Evolutionary conservation across 495 filamentous ascomycete genomes (phyloP).

Genomic region (Daldinia concentrica): DNA sequence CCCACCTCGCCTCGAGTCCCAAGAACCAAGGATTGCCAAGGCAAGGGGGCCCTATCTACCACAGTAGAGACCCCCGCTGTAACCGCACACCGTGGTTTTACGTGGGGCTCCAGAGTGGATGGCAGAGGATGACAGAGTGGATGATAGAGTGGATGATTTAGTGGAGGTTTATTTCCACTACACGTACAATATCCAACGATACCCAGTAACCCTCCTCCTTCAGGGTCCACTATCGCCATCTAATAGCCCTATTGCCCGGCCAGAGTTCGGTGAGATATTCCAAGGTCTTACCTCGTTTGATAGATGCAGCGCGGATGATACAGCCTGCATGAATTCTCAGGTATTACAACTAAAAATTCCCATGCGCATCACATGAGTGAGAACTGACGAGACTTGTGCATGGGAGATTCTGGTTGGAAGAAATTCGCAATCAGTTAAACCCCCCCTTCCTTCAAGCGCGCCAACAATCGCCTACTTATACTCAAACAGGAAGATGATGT

Average conservation of each 20-base stretch:
- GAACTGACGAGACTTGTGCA: slow-evolving; percentile 21
- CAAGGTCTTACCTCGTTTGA: slow-evolving; percentile 42
- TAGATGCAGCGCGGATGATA: slow-evolving; percentile 8
- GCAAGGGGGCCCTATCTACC: neutral
- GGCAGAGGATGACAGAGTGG: neutral
- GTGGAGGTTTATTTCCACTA: slow-evolving; percentile 45
- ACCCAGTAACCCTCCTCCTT: neutral
- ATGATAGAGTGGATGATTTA: slow-evolving; percentile 28
- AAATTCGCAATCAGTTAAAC: slow-evolving; percentile 29
- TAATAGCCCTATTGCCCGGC: slow-evolving; percentile 29
- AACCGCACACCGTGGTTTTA: slow-evolving; percentile 9
- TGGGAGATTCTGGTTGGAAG: slow-evolving; percentile 1
- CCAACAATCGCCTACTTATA: neutral
- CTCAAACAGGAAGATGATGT: neutral
- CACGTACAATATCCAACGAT: neutral
- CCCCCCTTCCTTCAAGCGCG: neutral
- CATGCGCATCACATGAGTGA: slow-evolving; percentile 37
- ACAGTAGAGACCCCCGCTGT: neutral
- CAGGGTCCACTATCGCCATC: slow-evolving; percentile 31
- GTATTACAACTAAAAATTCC: slow-evolving; percentile 14
- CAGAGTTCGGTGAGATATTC: slow-evolving; percentile 42
- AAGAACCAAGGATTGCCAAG: neutral
- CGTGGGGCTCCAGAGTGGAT: neutral
- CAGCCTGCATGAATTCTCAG: slow-evolving; percentile 26
- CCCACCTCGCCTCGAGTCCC: slow-evolving; percentile 25